Evolutionary conservation across 768 basidiomycete species (phyloP), one percentile per base, ranked within the genome.

Genomic region (Chalciporus piperatus): DNA sequence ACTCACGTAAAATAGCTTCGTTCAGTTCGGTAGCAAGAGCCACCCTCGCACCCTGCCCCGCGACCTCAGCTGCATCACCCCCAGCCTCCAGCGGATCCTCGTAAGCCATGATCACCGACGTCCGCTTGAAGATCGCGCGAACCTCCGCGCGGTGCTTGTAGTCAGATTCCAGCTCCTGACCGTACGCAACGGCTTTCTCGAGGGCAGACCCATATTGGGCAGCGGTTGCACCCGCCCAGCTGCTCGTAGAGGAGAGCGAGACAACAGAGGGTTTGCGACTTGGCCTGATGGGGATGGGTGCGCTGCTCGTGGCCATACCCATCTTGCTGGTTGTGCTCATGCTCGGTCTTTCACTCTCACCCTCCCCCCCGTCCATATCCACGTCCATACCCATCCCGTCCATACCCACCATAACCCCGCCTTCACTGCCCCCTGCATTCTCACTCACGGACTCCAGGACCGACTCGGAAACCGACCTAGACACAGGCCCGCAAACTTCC

Each of bases 71-170:
- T 14, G 82, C 79, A 28, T 81, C 76, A 12, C 85, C 85, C 4
- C 81, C 82, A 6, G 79, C 84, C 50, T 78, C 79, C 52, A 81
- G 67, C 19, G 89, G 90, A 64, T 90, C 84, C 39, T 85, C 80
- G 64, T 83, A 93, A 33, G 90, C 89, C 52, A 93, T 80, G 50
- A 93, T 83, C 23, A 85, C 82, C 55, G 90, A 87, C 9, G 91
- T 87, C 48, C 82, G 79, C 62, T 83, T 83, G 65, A 90, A 82
- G 43, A 88, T 73, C 13, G 76, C 73, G 48, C 82, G 79, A 28
- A 92, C 79, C 58, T 83, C 82, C 1, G 81, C 72, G 20, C 90
- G 78, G 28, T 71, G 65, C 63, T 81, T 81, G 69, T 87, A 90
- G 53, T 88, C 84, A 22, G 80, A 75, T 52, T 84, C 80, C 55